These are phyloP conservation scores for Raphanus hybrid DNA, from an alignment of 441 rosid species.

Conservation along the genomic window DNA sequence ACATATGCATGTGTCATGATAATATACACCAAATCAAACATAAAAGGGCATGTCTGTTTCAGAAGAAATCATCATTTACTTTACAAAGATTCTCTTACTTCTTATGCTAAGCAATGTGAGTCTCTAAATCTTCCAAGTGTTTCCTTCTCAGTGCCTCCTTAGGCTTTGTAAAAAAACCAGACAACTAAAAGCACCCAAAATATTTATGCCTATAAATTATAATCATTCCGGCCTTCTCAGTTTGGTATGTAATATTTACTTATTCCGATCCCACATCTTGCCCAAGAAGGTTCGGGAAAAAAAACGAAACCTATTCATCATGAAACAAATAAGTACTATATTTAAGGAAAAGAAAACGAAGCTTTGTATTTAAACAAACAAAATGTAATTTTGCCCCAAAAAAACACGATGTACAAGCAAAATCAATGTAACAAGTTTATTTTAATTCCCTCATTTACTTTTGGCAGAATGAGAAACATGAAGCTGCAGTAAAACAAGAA, in stretches of 20 bases:
- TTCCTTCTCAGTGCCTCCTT: slow-evolving; percentile 25
- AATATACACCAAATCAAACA: slow-evolving; percentile 28
- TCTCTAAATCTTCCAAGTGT: slow-evolving; percentile 20
- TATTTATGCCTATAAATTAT: not conserved
- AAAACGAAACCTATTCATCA: not conserved
- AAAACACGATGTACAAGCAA: not conserved
- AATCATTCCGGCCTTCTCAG: slow-evolving; percentile 15
- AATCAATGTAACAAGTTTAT: not conserved
- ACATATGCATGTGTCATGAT: slow-evolving; percentile 11
- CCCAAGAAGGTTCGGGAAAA: slow-evolving; percentile 14
- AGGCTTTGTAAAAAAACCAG: slow-evolving; percentile 11
- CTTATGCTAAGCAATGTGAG: slow-evolving; percentile 25
- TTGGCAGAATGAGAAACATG: slow-evolving; percentile 58
- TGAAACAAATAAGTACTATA: not conserved
- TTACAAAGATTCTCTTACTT: slow-evolving; percentile 43
- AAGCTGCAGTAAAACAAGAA: slow-evolving; percentile 42
- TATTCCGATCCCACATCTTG: slow-evolving; percentile 14
- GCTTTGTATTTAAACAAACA: not conserved
- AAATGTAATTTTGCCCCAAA: not conserved
- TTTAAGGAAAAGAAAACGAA: not conserved
- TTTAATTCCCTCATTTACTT: not conserved
- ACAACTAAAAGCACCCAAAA: slow-evolving; percentile 15
- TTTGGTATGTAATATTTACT: slow-evolving; percentile 2
- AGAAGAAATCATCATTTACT: slow-evolving; percentile 30
- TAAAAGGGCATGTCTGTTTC: slow-evolving; percentile 30